These are phyloP conservation scores for Zalaria sp. DNA, from an alignment of 2,329 filamentous ascomycete species.

Conservation along the genomic window DNA sequence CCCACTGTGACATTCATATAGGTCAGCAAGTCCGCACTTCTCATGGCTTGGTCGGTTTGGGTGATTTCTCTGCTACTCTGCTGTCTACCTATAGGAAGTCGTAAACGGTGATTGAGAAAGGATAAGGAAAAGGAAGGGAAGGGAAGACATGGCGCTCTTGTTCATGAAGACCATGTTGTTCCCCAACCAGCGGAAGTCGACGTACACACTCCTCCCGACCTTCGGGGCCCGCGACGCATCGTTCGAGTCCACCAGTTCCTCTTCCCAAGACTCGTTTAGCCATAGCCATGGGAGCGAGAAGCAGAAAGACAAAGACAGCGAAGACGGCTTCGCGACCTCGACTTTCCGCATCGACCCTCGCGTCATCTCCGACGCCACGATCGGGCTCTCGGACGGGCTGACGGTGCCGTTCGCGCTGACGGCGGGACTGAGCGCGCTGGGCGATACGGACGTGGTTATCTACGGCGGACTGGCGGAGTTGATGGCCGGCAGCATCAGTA, in stretches of 20 bases:
- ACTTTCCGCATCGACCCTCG: slow-evolving; percentile 16
- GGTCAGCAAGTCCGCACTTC: too few relatives aligned
- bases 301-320: background rate
- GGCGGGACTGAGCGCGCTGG: slow-evolving; percentile 25
- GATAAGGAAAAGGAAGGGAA: background rate
- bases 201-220: slow-evolving; percentile 1
- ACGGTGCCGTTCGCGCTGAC: slow-evolving; percentile 30
- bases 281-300: too few relatives aligned
- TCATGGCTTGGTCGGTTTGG: too few relatives aligned
- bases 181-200: background rate
- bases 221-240: background rate
- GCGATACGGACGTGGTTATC: slow-evolving; percentile 24
- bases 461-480: slow-evolving; percentile 27
- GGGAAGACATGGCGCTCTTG: background rate
- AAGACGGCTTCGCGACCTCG: background rate
- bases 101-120: too few relatives aligned
- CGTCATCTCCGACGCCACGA: slow-evolving; percentile 30
- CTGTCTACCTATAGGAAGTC: too few relatives aligned
- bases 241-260: background rate
- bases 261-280: background rate
- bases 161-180: background rate
- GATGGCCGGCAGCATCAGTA: slow-evolving; percentile 25
- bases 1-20: too few relatives aligned
- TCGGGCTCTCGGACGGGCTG: slow-evolving; percentile 27
- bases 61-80: too few relatives aligned